Evolutionary conservation across 2,329 filamentous ascomycete species (phyloP).

Genomic region (Alternaria solani): DNA sequence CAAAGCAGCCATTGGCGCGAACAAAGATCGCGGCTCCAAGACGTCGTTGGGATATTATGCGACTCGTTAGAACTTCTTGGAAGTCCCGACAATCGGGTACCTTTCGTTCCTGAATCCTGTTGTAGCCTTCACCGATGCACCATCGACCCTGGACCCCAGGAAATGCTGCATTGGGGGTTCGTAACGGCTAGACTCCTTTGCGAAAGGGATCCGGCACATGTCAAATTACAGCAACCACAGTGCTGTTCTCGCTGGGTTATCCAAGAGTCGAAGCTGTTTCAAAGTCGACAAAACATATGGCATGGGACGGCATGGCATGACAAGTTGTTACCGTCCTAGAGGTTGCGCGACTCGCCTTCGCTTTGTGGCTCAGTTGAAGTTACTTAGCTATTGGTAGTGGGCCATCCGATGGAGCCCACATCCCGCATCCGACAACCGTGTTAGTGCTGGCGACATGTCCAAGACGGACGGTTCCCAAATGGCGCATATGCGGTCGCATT

Average conservation of each 20-base stretch:
- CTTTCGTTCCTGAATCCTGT: conserved; percentile 4
- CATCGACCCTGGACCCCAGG: neutral
- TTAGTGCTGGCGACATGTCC: conserved; percentile 1
- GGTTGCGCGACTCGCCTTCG: neutral
- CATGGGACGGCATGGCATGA: neutral
- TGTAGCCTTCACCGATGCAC: conserved; percentile 14
- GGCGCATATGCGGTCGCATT: conserved; percentile 8
- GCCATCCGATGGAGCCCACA: neutral
- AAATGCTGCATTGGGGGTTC: neutral
- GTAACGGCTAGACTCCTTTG: neutral
- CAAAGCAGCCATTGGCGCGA: conserved; percentile 1
- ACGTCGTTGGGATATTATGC: conserved; percentile 3
- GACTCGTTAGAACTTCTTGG: conserved; percentile 11
- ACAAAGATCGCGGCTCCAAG: neutral
- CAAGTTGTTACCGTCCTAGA: neutral
- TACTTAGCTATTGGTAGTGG: neutral
- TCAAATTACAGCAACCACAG: neutral
- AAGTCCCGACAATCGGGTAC: conserved; percentile 1
- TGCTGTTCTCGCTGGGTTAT: neutral
- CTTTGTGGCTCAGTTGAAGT: neutral
- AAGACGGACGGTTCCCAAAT: conserved; percentile 5
- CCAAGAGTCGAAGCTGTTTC: neutral
- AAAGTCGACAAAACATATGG: neutral
- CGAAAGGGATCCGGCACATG: neutral
- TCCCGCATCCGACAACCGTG: conserved; percentile 6